Evolutionary conservation across 805 yeast genomes (phyloP).

Genomic region (Kodamaea leandrae): DNA sequence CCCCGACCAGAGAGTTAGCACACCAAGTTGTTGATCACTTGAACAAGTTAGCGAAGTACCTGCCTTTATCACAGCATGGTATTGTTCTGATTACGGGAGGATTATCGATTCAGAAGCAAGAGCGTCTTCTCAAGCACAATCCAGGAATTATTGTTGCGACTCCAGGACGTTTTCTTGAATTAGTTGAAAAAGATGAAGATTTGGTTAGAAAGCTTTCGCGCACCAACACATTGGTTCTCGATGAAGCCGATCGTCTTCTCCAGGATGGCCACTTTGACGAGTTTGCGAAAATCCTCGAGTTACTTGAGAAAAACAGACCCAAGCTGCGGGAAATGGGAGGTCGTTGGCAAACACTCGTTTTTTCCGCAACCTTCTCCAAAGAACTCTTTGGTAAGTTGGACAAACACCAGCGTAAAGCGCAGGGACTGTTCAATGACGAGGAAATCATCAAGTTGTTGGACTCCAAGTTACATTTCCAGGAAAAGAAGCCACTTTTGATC

Average conservation of each 20-base stretch:
- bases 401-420: conserved; percentile 23
- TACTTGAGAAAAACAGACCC: conserved; percentile 53
- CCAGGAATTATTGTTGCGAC: conserved; percentile 90
- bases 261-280: conserved; percentile 98
- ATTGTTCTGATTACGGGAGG: conserved; percentile 91
- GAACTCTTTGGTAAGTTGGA: conserved; percentile 77
- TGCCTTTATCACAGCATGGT: conserved; percentile 52
- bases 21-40: conserved; percentile 88
- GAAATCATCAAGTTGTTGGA: conserved; percentile 66
- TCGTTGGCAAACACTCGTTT: conserved; percentile 84
- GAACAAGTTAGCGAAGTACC: conserved; percentile 49
- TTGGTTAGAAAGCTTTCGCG: conserved; percentile 40
- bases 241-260: conserved; percentile 92
- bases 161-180: conserved; percentile 88
- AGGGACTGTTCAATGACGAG: conserved; percentile 42
- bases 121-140: conserved; percentile 66
- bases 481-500: conserved; percentile 62
- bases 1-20: conserved; percentile 96
- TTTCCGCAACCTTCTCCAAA: conserved; percentile 88
- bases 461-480: conserved; percentile 68
- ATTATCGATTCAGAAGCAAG: conserved; percentile 88
- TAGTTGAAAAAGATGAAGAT: conserved; percentile 61
- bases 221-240: conserved; percentile 63
- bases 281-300: conserved; percentile 72
- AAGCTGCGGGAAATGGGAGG: conserved; percentile 31